Conservation (phyloP, 139 green algal genomes). For the Picochlorum sp. region DNA sequence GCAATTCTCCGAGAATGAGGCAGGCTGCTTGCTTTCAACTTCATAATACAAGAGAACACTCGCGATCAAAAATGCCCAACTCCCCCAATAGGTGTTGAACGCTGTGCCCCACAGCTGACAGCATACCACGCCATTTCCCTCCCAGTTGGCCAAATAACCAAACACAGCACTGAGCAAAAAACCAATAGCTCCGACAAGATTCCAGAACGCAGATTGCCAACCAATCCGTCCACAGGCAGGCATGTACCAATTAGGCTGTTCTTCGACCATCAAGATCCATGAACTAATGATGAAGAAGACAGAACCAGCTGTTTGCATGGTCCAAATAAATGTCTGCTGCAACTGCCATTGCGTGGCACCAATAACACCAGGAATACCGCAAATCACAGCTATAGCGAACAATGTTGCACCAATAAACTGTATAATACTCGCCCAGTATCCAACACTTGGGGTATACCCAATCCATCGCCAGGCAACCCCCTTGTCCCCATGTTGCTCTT, state of each 20-base stretch:
- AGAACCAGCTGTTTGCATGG: constrained; percentile 6
- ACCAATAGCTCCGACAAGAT: not conserved
- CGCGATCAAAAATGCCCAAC: constrained; percentile 9
- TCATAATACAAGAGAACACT: constrained; percentile 4
- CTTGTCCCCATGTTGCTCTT: not conserved
- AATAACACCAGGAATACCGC: not conserved
- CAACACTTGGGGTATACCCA: not conserved
- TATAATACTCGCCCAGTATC: constrained; percentile 6
- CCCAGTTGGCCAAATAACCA: constrained; percentile 9
- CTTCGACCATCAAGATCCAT: constrained; percentile 12
- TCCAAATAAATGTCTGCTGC: constrained; percentile 8
- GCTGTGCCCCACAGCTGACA: constrained; percentile 12
- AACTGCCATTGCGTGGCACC: constrained; percentile 6
- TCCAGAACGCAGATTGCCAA: constrained; percentile 12
- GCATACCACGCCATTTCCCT: not conserved
- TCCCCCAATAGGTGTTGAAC: constrained; percentile 12
- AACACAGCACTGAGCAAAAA: constrained; percentile 9
- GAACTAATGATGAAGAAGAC: constrained; percentile 4
- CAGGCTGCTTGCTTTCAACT: constrained; percentile 7
- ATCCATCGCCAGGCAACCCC: not conserved
- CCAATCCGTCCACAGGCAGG: constrained; percentile 9
- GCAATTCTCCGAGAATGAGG: not conserved
- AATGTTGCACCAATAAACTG: constrained; percentile 5
- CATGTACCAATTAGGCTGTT: constrained; percentile 8
- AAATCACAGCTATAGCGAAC: constrained; percentile 6